Base-by-base conservation (phyloP, 2,329 filamentous ascomycete species). In the Clonostachys byssicola region DNA sequence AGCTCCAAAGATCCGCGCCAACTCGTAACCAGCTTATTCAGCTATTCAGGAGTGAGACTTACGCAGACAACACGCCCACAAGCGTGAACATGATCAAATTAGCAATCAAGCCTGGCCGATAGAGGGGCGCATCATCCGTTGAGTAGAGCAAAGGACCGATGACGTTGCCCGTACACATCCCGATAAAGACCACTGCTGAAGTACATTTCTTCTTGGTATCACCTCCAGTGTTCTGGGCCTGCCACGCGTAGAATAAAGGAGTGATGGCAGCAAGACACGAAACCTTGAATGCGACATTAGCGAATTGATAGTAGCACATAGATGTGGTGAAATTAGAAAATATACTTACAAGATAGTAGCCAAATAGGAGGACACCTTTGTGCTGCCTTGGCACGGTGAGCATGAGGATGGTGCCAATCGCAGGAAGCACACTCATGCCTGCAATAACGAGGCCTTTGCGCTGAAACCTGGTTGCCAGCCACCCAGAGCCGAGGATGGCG, bases 171-270 rank as follows among this genome's bases (percentile, higher is more conserved):
- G 76, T 75, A 44, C 77, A 81, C 54, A 80, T 76, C 7, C 81
- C 81, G 30, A 85, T 69, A 52, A 86, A 83, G 4, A 85, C 64
- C 13, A 81, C 72, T 2, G 71, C 80, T 0, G 81, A 85, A 0
- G 77, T 84, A 3, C 80, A 74, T 57, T 86, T 86, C 50, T 81
- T 77, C 59, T 87, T 86, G 0, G 83, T 86, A 49, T 86, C 81
- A 1, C 83, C 83, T 3, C 72, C 83, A 0, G 83, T 81, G 51
- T 83, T 83, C 44, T 79, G 77, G 0, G 73, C 73, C 0, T 72
- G 74, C 76, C 76, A 81, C 0, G 74, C 74, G 56, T 79, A 81
- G 17, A 81, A 73, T 46, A 82, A 60, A 0, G 78, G 81, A 2
- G 79, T 75, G 33, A 71, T 68, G 9, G 57, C 81, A 0, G 80